phyloP scores from a whole-genome alignment of 2,329 filamentous ascomycete genomes.

The Xylaria sp. region DNA sequence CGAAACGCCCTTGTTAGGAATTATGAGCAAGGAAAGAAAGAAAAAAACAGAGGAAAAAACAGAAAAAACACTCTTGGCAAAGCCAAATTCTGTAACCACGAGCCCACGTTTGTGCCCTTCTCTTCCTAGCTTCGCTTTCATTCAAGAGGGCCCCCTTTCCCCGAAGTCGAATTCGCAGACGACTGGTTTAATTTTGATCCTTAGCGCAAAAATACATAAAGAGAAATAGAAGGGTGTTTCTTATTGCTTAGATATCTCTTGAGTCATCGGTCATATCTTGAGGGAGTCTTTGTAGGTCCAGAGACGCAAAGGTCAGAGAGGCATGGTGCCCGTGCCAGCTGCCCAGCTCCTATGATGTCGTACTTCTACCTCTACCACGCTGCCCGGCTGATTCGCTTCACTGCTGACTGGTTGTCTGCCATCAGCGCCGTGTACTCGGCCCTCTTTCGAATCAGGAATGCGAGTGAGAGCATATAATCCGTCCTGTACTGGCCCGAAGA shows the following conservation, averaged over 20 bases:
- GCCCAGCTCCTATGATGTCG: not conserved
- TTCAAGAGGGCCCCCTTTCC: not conserved
- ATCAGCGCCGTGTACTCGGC: slow-evolving; percentile 54
- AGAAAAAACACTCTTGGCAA: not conserved
- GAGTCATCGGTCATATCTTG: not conserved
- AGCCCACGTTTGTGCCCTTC: not conserved
- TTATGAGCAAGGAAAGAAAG: too few relatives aligned
- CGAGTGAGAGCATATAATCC: slow-evolving; percentile 56
- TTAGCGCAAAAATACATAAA: not conserved
- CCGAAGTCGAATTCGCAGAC: not conserved
- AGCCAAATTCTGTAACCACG: not conserved
- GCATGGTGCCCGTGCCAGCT: not conserved
- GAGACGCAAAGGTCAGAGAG: not conserved
- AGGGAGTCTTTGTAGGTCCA: not conserved
- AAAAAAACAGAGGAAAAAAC: too few relatives aligned
- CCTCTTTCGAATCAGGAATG: slow-evolving; percentile 57
- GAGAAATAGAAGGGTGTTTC: not conserved
- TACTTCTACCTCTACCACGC: slow-evolving; percentile 42
- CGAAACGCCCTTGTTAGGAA: slow-evolving; percentile 7
- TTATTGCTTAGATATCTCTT: not conserved
- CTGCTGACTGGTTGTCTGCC: slow-evolving; percentile 46
- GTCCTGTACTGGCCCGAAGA: slow-evolving; percentile 50
- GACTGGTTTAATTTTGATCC: not conserved
- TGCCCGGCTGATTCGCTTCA: slow-evolving; percentile 43
- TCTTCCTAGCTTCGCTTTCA: not conserved